Conservation (phyloP, 176 grass and related monocot species). For the Ampelocalamus luodianensis region DNA sequence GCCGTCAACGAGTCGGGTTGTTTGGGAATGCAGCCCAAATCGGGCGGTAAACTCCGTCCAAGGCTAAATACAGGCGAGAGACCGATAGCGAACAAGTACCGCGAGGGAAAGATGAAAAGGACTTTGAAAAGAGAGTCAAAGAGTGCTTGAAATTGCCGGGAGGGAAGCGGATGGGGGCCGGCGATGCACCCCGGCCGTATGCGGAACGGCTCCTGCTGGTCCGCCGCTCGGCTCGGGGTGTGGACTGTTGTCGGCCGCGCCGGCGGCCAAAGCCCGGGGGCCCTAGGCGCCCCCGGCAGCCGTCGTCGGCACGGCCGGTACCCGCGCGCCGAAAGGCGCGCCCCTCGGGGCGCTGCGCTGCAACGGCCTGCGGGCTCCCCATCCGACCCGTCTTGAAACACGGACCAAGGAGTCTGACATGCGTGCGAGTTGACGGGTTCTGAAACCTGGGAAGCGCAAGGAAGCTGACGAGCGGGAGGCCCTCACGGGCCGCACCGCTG, state of each 20-base stretch:
- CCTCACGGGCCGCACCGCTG: slow-evolving; percentile 41
- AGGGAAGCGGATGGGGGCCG: slow-evolving; percentile 23
- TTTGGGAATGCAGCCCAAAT: slow-evolving; percentile 52
- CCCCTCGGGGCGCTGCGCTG: too few relatives aligned
- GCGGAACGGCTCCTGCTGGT: neutral
- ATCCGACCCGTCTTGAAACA: slow-evolving; percentile 32
- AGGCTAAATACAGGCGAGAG: slow-evolving; percentile 55
- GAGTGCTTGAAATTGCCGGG: slow-evolving; percentile 66
- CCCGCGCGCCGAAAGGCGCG: too few relatives aligned
- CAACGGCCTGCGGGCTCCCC: slow-evolving; percentile 1
- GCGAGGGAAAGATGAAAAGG: slow-evolving; percentile 73
- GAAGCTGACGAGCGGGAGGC: slow-evolving; percentile 34
- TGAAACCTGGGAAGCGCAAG: slow-evolving; percentile 46
- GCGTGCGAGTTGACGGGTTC: too few relatives aligned
- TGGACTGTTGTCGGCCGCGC: too few relatives aligned
- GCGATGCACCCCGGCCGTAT: slow-evolving; percentile 28
- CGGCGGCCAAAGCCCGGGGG: too few relatives aligned
- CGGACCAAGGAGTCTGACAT: neutral
- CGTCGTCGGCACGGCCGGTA: too few relatives aligned
- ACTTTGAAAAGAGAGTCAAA: slow-evolving; percentile 80
- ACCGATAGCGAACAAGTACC: slow-evolving; percentile 74
- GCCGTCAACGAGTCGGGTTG: slow-evolving; percentile 37
- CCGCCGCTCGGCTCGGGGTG: neutral
- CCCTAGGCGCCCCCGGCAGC: too few relatives aligned
- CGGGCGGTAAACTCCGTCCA: slow-evolving; percentile 56